Conservation (phyloP, 768 basidiomycete genomes). For the Macrocybe gigantea region DNA sequence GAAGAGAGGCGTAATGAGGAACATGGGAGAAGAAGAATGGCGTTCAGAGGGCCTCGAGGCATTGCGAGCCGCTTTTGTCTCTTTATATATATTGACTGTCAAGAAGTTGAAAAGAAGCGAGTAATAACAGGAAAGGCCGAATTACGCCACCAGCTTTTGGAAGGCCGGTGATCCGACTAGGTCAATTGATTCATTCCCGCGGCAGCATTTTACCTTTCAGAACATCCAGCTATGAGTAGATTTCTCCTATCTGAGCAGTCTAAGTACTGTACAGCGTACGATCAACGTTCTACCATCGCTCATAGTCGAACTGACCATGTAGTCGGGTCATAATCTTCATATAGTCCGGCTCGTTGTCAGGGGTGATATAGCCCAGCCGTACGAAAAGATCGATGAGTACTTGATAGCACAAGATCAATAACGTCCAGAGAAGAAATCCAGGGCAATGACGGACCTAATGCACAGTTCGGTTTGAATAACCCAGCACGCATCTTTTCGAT, state of each 20-base stretch:
- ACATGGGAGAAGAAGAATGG: conserved; percentile 13
- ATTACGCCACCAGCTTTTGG: too few species aligned
- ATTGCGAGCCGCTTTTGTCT: neutral
- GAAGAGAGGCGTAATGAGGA: conserved; percentile 24
- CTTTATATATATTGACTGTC: conserved; percentile 5
- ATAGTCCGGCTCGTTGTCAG: conserved; percentile 83
- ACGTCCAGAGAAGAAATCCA: neutral
- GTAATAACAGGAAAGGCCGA: neutral
- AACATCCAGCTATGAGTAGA: too few species aligned
- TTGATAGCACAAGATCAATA: conserved; percentile 17
- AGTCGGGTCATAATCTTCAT: conserved; percentile 70
- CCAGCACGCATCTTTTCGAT: conserved; percentile 57
- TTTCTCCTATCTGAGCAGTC: too few species aligned
- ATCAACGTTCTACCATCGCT: conserved; percentile 35
- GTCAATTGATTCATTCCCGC: too few species aligned
- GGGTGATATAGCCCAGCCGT: conserved; percentile 77
- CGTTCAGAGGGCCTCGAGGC: neutral
- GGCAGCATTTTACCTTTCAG: too few species aligned
- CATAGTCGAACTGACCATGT: conserved; percentile 67
- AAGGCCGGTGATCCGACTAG: too few species aligned
- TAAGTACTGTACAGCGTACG: too few species aligned
- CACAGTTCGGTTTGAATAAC: conserved; percentile 92
- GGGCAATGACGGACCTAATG: conserved; percentile 49
- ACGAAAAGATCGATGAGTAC: conserved; percentile 89
- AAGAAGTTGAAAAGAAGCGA: neutral